Evolutionary conservation across 805 yeast genomes (phyloP).

Genomic region (Suhomyces faveliae): DNA sequence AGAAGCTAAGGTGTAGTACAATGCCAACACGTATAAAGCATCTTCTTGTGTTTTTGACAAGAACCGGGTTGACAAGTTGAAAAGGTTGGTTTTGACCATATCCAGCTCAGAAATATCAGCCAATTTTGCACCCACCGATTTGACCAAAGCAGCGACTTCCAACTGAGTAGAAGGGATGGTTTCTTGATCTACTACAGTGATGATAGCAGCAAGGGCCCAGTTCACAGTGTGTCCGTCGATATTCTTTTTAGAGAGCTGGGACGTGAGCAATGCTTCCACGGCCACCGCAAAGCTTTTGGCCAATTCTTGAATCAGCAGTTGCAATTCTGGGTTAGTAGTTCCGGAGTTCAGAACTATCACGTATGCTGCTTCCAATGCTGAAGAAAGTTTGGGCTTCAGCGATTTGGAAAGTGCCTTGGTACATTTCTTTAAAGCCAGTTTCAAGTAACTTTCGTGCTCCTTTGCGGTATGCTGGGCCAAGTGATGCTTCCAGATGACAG

Average conservation of each 20-base stretch:
- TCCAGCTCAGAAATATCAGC: not conserved
- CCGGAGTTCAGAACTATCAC: not conserved
- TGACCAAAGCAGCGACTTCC: not conserved
- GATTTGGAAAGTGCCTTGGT: constrained; percentile 11
- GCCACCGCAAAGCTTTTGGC: not conserved
- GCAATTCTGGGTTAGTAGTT: not conserved
- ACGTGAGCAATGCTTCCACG: not conserved
- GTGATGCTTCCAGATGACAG: constrained; percentile 40
- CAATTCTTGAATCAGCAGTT: not conserved
- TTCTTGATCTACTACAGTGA: not conserved
- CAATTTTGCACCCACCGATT: constrained; percentile 1
- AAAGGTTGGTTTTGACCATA: not conserved
- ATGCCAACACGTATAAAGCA: constrained; percentile 15
- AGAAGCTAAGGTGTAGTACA: constrained; percentile 13
- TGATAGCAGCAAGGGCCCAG: not conserved
- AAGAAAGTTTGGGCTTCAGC: not conserved
- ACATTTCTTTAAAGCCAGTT: constrained; percentile 13
- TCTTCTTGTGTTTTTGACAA: constrained; percentile 9
- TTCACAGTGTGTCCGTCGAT: not conserved
- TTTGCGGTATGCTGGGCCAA: constrained; percentile 36
- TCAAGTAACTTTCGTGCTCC: constrained; percentile 21
- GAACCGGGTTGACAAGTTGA: not conserved
- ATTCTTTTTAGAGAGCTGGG: not conserved
- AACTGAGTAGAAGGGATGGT: too few relatives aligned
- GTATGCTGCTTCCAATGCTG: constrained; percentile 3